Base-by-base conservation (phyloP, 345 rosid species). In the Murraya paniculata region DNA sequence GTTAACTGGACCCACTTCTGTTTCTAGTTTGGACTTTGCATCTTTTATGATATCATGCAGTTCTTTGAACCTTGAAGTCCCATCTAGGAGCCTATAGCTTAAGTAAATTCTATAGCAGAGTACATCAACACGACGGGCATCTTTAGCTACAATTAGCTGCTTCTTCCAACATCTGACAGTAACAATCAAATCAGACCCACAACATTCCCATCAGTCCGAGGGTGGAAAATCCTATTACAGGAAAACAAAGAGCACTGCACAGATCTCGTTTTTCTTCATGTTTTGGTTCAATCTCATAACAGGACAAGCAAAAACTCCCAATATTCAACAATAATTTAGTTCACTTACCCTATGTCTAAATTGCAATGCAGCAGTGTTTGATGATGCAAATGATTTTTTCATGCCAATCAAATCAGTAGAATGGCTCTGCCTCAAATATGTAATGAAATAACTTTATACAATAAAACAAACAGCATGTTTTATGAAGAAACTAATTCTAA, bases 41-140 rank as follows among this genome's bases (percentile, higher is more conserved):
- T 86, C 88, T 80, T 68, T 87, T 18, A 92, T 91, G 76, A 91
- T 79, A 75, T 87, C 87, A 82, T 91, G 94, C 75, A 97, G 76
- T 68, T 85, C 93, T 88, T 85, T 84, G 84, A 92, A 94, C 77
- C 90, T 69, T 75, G 85, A 86, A 82, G 98, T 97, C 67, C 91
- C 97, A 36, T 86, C 85, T 19, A 97, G 89, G 77, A 97, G 90
- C 81, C 94, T 88, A 81, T 80, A 91, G 86, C 98, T 85, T 84
- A 97, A 82, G 83, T 81, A 90, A 78, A 97, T 93, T 85, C 99
- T 90, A 82, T 89, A 85, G 79, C 98, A 94, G 2, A 97, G 85
- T 56, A 90, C 91, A 77, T 97, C 99, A 58, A 94, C 75, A 50
- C 98, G 83, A 21, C 99, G 89, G 41, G 99, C 99, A 85, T 92